Percentiles rank a stretch among this genome's conserved stretches.
Conservation (phyloP, 2,329 filamentous ascomycete species). For the Sporothrix luriei region DNA sequence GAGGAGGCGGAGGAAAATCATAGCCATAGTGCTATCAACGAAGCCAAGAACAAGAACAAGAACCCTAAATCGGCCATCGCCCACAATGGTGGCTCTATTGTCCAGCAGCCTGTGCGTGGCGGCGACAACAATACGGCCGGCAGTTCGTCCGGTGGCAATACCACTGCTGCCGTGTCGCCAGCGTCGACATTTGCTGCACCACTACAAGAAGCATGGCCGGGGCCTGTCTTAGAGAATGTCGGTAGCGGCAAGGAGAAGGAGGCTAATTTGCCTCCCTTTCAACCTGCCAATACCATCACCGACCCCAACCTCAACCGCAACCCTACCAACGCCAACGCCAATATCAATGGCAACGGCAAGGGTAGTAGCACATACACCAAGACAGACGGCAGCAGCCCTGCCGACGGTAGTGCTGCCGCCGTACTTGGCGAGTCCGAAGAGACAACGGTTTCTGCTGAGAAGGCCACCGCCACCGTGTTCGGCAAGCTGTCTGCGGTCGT, state of each 20-base stretch:
- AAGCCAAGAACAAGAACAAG: slow-evolving; percentile 1
- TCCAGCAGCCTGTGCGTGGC: slow-evolving; percentile 2
- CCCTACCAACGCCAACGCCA: neutral
- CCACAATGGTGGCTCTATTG: slow-evolving; percentile 25
- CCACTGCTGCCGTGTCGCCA: slow-evolving; percentile 30
- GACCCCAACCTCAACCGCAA: neutral
- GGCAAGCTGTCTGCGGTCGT: slow-evolving; percentile 40
- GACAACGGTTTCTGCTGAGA: slow-evolving; percentile 13
- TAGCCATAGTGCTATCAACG: neutral
- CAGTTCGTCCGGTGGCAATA: slow-evolving; percentile 20
- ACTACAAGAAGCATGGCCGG: slow-evolving; percentile 57
- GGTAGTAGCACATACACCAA: neutral
- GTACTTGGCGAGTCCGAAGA: slow-evolving; percentile 14
- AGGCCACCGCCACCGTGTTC: slow-evolving; percentile 1
- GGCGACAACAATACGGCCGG: slow-evolving; percentile 12
- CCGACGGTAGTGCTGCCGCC: slow-evolving; percentile 9
- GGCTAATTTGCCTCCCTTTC: slow-evolving; percentile 2
- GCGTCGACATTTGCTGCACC: slow-evolving; percentile 47
- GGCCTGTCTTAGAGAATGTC: slow-evolving; percentile 55
- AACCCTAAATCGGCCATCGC: neutral
- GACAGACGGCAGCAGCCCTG: neutral
- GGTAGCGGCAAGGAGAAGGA: slow-evolving; percentile 39
- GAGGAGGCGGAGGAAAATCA: slow-evolving; percentile 17
- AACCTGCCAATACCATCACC: slow-evolving; percentile 1
- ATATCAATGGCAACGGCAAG: slow-evolving; percentile 8